Evolutionary conservation across 257 asterid species (phyloP), one percentile per base, ranked within the genome.

Genomic region (Lavandula angustifolia): DNA sequence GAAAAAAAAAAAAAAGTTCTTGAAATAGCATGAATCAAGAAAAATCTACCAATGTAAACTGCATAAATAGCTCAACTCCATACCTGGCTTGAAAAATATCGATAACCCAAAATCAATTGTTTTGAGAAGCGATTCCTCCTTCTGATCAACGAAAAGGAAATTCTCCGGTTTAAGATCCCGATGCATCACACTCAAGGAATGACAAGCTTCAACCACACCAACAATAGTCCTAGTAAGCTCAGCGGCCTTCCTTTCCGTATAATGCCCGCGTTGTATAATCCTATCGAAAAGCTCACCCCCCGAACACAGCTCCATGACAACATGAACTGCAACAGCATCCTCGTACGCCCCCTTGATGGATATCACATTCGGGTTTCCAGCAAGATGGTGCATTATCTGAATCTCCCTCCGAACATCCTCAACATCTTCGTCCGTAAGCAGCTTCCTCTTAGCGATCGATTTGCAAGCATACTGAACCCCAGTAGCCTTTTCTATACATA

Each of bases 121-220:
- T 73, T 91, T 91, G 48, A 91, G 92, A 73, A 88, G 88, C 0
- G 98, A 88, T 18, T 91, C 98, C 77, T 91, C 98, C 81, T 83
- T 82, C 64, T 88, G 82, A 76, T 88, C 84, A 32, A 88, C 87
- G 53, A 91, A 83, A 54, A 87, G 96, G 73, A 91, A 91, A 81
- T 91, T 91, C 82, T 91, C 98, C 0, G 98, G 98, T 80, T 91
- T 91, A 67, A 91, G 89, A 43, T 91, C 98, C n/a, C 98, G 94
- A 78, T 91, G 98, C 98, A 91, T 91, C 49, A 91, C 98, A 18
- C 98, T 84, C 74, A 91, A 74, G 3, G 98, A 91, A 79, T 91
- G 98, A 63, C 98, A 91, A 71, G 98, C 83, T 79, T 91, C 98
- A 54, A 91, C 92, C 64, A 91, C 98, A 22, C 98, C 98, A 70